Percentiles rank a stretch among this genome's conserved stretches.
phyloP scores from a whole-genome alignment of 768 basidiomycete species.

The Vishniacozyma victoriae region DNA sequence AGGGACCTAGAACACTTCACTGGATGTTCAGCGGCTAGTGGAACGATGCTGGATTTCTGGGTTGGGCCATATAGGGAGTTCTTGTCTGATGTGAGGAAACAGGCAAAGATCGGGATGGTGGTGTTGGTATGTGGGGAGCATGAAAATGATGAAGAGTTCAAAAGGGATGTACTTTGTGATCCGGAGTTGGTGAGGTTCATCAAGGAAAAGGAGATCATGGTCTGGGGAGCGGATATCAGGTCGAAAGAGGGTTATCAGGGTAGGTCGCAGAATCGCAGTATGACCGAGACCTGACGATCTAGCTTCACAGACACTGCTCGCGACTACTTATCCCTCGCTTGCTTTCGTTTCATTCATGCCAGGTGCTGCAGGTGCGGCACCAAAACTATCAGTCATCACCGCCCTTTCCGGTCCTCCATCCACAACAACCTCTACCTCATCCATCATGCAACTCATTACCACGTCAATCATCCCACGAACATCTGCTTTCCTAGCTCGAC shows the following conservation, averaged over 20 bases:
- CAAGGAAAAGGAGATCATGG: slow-evolving; percentile 66
- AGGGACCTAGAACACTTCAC: slow-evolving; percentile 26
- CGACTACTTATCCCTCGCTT: slow-evolving; percentile 87
- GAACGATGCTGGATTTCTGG: slow-evolving; percentile 70
- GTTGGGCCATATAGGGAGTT: slow-evolving; percentile 76
- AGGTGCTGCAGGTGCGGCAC: slow-evolving; percentile 41
- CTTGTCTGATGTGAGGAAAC: slow-evolving; percentile 62
- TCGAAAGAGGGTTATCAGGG: slow-evolving; percentile 76
- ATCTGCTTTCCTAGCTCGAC: slow-evolving; percentile 62
- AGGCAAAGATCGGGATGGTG: slow-evolving; percentile 69
- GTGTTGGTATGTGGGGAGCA: slow-evolving; percentile 84
- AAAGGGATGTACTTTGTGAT: slow-evolving; percentile 75
- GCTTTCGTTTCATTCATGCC: slow-evolving; percentile 80
- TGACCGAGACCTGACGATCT: too few species aligned
- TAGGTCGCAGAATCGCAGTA: too few species aligned
- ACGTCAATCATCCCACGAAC: slow-evolving; percentile 75
- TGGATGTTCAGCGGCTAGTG: slow-evolving; percentile 13
- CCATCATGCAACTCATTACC: slow-evolving; percentile 63
- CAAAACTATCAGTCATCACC: slow-evolving; percentile 69
- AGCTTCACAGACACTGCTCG: slow-evolving; percentile 56
- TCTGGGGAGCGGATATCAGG: slow-evolving; percentile 89
- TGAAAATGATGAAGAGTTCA: slow-evolving; percentile 80
- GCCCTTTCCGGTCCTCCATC: slow-evolving; percentile 67
- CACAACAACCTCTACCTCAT: slow-evolving; percentile 59
- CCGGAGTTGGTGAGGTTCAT: slow-evolving; percentile 62